These are phyloP conservation scores for Cercophora newfieldiana DNA, from an alignment of 495 filamentous ascomycete species.

Conservation along the genomic window DNA sequence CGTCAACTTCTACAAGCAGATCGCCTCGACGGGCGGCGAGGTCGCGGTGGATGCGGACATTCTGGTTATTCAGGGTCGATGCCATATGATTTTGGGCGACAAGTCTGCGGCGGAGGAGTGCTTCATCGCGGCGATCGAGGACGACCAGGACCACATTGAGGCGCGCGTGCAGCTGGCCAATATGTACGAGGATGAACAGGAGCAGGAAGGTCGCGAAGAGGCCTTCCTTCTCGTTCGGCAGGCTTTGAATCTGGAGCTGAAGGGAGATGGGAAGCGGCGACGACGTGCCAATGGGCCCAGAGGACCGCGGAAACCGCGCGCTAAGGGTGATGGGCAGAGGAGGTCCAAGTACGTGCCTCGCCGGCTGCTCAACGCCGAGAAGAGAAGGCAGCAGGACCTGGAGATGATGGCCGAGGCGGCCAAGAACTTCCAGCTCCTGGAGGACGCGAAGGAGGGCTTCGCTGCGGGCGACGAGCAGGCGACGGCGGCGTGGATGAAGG, in stretches of 20 bases:
- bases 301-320: constrained; percentile 24
- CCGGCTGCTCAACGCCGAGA: constrained; percentile 38
- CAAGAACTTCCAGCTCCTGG: constrained; percentile 57
- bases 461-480: constrained; percentile 55
- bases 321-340: constrained; percentile 24
- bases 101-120: constrained; percentile 70
- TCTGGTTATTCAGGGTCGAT: constrained; percentile 71
- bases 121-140: constrained; percentile 68
- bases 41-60: constrained; percentile 57
- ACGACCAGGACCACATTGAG: constrained; percentile 66
- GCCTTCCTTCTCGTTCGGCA: constrained; percentile 74
- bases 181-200: constrained; percentile 71
- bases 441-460: constrained; percentile 51
- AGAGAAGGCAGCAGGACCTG: constrained; percentile 39
- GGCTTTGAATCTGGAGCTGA: constrained; percentile 60
- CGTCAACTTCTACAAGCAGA: constrained; percentile 65
- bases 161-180: constrained; percentile 71
- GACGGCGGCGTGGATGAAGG: constrained; percentile 67
- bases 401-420: constrained; percentile 54
- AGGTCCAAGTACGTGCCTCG: constrained; percentile 38
- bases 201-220: constrained; percentile 57
- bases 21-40: constrained; percentile 57
- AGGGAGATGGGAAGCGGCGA: constrained; percentile 32
- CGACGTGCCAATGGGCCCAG: constrained; percentile 21
- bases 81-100: constrained; percentile 63